phyloP scores from a whole-genome alignment of 768 basidiomycete genomes.

The Fibroporia radiculosa region DNA sequence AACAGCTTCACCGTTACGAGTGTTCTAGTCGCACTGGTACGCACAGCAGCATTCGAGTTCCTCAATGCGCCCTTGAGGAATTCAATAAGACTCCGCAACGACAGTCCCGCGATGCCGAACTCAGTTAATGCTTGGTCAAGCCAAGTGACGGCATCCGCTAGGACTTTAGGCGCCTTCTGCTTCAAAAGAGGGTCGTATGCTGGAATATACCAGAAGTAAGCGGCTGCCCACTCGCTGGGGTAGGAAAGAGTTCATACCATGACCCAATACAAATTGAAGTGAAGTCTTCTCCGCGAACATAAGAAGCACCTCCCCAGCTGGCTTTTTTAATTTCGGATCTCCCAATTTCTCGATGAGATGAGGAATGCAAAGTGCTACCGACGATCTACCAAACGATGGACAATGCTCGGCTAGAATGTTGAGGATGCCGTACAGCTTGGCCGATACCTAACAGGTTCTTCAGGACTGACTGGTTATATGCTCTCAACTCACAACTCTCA shows the following conservation, averaged over 20 bases:
- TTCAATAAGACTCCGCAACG: conserved; percentile 78
- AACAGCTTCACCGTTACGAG: conserved; percentile 88
- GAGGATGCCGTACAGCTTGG: conserved; percentile 81
- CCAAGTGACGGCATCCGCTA: conserved; percentile 88
- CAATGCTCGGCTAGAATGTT: conserved; percentile 64
- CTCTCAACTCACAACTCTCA: conserved; percentile 88
- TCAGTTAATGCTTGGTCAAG: conserved; percentile 79
- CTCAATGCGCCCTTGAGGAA: conserved; percentile 82
- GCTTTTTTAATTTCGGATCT: conserved; percentile 94
- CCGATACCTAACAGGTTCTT: conserved; percentile 57
- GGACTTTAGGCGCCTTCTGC: conserved; percentile 95
- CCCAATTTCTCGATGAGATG: conserved; percentile 92
- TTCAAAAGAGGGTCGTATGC: conserved; percentile 91
- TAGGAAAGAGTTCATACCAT: conserved; percentile 52
- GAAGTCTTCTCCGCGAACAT: conserved; percentile 88
- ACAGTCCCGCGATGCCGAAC: conserved; percentile 85
- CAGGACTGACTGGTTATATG: conserved; percentile 77
- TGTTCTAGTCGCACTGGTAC: conserved; percentile 89
- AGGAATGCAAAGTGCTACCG: conserved; percentile 70
- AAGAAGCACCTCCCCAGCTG: conserved; percentile 81
- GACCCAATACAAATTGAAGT: conserved; percentile 86
- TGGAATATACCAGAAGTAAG: conserved; percentile 25
- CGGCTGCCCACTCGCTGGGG: not conserved
- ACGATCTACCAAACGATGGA: conserved; percentile 79
- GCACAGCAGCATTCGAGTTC: conserved; percentile 91